Base-by-base conservation (phyloP, 306 rosid genomes). In the Ormosia semicastrata region DNA sequence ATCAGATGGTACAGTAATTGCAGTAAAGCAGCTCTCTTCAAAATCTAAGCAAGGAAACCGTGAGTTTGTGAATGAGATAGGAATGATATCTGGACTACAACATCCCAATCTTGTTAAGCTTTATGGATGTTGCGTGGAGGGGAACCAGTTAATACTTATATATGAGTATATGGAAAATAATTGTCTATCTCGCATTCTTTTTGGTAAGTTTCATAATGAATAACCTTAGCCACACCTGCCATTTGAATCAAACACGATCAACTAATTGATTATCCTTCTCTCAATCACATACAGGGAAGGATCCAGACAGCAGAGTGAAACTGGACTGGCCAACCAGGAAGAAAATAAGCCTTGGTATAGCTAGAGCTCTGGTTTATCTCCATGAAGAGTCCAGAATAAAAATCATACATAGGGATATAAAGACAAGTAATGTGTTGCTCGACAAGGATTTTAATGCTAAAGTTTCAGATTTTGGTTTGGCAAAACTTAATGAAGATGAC, bases 21-120 rank as follows among this genome's bases (percentile, higher is more conserved):
- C 99, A 49, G 98, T 95, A 68, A 95, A 95, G 85, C 99, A 95
- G 59, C 90, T 95, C 24, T 93, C 99, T 11, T 83, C 98, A 7
- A 95, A 95, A 90, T 95, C 99, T 30, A 91, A 89, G 91, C 99
- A 93, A 86, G 99, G 99, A 88, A 95, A 90, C 73, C 99, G 98
- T 1, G 99, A 95, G 88, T 95, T 95, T 79, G 88, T 95, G 78
- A 95, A 86, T 77, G 99, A 95, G 89, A 91, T 93, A 58, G 99
- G 99, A 87, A 88, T 93, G 93, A 86, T 95, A 80, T 95, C 99
- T 30, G 99, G 94, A 77, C 89, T 93, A 50, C 93, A 90, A 77
- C 99, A 95, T 83, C 98, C 95, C 41, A 95, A 93, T 88, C 99
- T 95, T 80, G 99, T 95, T 77, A 93, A 91, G 93, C 93, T 95